Base-by-base conservation (phyloP, 108 stramenopile genomes). In the Nitzschia putrida region DNA sequence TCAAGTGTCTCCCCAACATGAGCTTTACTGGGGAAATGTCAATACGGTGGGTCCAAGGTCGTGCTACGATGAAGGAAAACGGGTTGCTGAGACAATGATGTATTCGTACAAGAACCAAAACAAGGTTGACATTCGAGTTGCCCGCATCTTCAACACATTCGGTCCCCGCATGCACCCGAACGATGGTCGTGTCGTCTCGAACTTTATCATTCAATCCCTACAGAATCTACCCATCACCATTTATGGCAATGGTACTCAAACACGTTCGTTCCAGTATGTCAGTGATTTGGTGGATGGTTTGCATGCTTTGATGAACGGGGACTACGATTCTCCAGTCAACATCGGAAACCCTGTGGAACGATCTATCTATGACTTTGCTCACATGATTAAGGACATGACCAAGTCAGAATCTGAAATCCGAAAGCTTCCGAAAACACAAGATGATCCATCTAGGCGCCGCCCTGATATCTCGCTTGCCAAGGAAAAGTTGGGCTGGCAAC, bases 1-100 rank as follows among this genome's bases (percentile, higher is more conserved):
- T 9, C 47, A 90, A 69, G 92, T 84, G 47, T 96, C 97, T 80
- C 99, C 99, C 10, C 99, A 99, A 74, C 71, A 69, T 7, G 99
- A 98, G 80, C 71, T 80, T 10, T 99, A 99, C 73, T 98, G 98
- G 97, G 99, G 99, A 21, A 92, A 98, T 76, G 99, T 99, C 57
- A 98, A 98, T 68, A 90, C 96, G 21, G 94, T 97, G 43, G 99
- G 99, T 21, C 97, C 97, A 11, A 82, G 99, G 13, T 85, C 97
- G 8, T 99, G 99, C 72, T 99, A 99, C 84, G 99, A 99, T 72
- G 98, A 99, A 90, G 99, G 99, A 50, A 99, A 99, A 72, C 97
- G 99, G 23, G 99, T 99, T 10, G 99, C 98, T 14, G 99, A 99
- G 77, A 99, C 98, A 44, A 98, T 99, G 96, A 97, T 97, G 96